Conservation (phyloP, 1,139 yeast genomes). For the Candida dubliniensis region DNA sequence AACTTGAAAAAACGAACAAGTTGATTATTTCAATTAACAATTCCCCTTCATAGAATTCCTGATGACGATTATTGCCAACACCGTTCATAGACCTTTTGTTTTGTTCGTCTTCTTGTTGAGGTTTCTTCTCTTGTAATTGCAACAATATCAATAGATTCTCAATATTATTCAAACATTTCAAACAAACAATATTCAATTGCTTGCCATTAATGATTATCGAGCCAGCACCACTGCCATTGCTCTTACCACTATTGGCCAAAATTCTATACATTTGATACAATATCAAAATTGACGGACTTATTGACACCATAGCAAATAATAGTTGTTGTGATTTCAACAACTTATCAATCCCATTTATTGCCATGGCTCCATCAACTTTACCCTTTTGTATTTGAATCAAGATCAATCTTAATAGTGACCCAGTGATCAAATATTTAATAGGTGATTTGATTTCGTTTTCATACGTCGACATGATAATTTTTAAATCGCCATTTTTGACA, state of each 20-base stretch:
- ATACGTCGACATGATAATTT: slow-evolving; percentile 75
- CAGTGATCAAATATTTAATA: slow-evolving; percentile 58
- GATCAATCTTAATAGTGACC: slow-evolving; percentile 72
- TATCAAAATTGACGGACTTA: slow-evolving; percentile 76
- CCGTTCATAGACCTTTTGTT: background rate
- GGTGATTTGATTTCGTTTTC: slow-evolving; percentile 77
- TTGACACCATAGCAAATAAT: slow-evolving; percentile 87
- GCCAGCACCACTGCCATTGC: slow-evolving; percentile 21
- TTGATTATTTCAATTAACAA: slow-evolving; percentile 58
- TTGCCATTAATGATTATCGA: slow-evolving; percentile 43
- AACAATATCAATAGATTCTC: slow-evolving; percentile 49
- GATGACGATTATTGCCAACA: background rate
- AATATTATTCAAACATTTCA: slow-evolving; percentile 55
- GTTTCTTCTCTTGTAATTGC: slow-evolving; percentile 19
- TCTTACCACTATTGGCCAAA: slow-evolving; percentile 14
- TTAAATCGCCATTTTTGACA: slow-evolving; percentile 69
- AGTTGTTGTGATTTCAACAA: slow-evolving; percentile 86
- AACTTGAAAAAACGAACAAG: slow-evolving; percentile 48
- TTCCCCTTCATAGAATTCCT: slow-evolving; percentile 43
- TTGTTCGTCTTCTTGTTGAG: slow-evolving; percentile 24
- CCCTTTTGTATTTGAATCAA: slow-evolving; percentile 91
- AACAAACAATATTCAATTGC: slow-evolving; percentile 43
- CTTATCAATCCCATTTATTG: slow-evolving; percentile 87
- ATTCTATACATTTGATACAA: slow-evolving; percentile 40
- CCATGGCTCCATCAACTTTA: slow-evolving; percentile 91